Evolutionary conservation across 2,329 filamentous ascomycete species (phyloP), one percentile per base, ranked within the genome.

Genomic region (Magnaporthiopsis poae): DNA sequence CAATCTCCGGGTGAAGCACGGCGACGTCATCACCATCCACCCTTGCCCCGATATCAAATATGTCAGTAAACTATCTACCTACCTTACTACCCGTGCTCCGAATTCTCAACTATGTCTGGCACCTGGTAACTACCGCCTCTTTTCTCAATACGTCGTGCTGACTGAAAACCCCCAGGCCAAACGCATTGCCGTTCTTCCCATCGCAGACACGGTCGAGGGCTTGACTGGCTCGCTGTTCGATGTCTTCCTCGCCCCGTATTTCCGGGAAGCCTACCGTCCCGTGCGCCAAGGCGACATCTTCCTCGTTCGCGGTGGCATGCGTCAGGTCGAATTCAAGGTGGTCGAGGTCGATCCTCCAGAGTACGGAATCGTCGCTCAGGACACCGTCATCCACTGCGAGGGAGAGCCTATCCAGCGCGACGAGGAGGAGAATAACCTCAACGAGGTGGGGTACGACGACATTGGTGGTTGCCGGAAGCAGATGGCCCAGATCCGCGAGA

Each of bases 31-130:
- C 80, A 97, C 93, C 69, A 92, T 99, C 70, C 92, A 98, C 81
- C 88, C 96, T 66, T 99, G 95, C 83, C 94, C 95, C 25, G 95
- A 99, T 79, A 99, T 99, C 84, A 99, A 99, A 96, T 99, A 99
- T 79, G 93, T 96, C 80, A 79, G 92, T 86, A 39, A 33, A 27
- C 31, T 31, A 31, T 7, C 12, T 29, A 29, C 31, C 31, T 31
- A 31, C 31, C 31, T 31, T 31, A 4, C 31, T 31, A 0, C 11
- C 29, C 5, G 62, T 36, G 12, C 62, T 3, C 29, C 39, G 27
- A 13, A 2, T n/a, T 1, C 46, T 21, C 46, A n/a, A 21, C 21
- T n/a, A n/a, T 3, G 46, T 9, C 46, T 56, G 46, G 31, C 31
- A 31, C 5, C 18, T 18, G n/a, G 12, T 39, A 27, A 66, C 68